Conservation (phyloP, 2,329 filamentous ascomycete species). For the Thermothelomyces thermophilus region DNA sequence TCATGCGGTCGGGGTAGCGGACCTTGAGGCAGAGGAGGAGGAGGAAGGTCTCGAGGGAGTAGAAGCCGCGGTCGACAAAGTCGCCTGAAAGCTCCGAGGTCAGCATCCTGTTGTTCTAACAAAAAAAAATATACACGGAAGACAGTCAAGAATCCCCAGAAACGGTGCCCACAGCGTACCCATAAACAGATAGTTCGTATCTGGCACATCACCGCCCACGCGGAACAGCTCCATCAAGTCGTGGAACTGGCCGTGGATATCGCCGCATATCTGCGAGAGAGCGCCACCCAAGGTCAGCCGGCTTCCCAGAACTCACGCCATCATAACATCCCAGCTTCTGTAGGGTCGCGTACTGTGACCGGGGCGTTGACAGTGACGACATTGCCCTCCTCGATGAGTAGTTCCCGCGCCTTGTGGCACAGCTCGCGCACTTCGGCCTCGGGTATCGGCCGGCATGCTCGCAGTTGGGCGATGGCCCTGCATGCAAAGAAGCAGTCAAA, state of each 20-base stretch:
- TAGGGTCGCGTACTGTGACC: conserved; percentile 64
- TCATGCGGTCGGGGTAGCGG: conserved; percentile 94
- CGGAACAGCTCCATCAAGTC: conserved; percentile 95
- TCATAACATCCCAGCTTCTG: background rate
- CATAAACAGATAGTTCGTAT: conserved; percentile 97
- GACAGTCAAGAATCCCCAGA: too few species aligned
- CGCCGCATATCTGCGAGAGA: conserved; percentile 70
- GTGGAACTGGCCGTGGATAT: conserved; percentile 95
- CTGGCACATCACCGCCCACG: conserved; percentile 86
- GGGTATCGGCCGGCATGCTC: conserved; percentile 91
- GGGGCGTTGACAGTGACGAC: conserved; percentile 92
- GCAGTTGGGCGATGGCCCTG: conserved; percentile 90
- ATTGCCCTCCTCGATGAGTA: conserved; percentile 95
- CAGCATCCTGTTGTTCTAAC: too few species aligned
- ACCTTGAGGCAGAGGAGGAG: conserved; percentile 95
- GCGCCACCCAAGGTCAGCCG: background rate
- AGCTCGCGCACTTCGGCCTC: conserved; percentile 93
- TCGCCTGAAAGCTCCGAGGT: conserved; percentile 66
- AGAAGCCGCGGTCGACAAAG: conserved; percentile 97
- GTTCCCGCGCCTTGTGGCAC: conserved; percentile 92
- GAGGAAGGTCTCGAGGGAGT: conserved; percentile 93
- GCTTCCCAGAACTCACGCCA: background rate
- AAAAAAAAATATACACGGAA: too few species aligned
- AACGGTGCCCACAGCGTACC: conserved; percentile 42
- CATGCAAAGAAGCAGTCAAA: conserved; percentile 2